A percentile compares a stretch with the other conserved stretches of the same genome.
Evolutionary conservation across 1,284 basidiomycete genomes (phyloP).

Genomic region (Ustilago sp.): DNA sequence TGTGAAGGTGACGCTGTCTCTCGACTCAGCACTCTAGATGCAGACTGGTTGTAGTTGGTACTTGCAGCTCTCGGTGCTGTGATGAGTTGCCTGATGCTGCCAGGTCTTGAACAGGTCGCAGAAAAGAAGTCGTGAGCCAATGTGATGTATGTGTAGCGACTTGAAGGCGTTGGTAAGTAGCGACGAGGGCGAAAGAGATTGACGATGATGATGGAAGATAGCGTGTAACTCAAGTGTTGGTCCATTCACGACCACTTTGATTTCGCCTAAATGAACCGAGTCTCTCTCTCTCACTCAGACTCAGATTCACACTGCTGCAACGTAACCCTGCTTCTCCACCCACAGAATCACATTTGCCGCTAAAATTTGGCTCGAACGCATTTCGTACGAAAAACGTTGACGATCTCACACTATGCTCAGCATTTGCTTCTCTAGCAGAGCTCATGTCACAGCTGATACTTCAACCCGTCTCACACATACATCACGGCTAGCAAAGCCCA

Average conservation of each 20-base stretch:
- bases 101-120: neutral
- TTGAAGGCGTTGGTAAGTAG: neutral
- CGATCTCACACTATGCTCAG: constrained; percentile 12
- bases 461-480: neutral
- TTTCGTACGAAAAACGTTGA: constrained; percentile 18
- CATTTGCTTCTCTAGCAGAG: neutral
- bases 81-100: neutral
- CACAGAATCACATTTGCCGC: constrained; percentile 3
- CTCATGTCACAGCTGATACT: neutral
- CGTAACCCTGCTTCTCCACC: constrained; percentile 13
- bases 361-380: neutral
- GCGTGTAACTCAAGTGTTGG: constrained; percentile 16
- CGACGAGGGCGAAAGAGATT: constrained; percentile 4
- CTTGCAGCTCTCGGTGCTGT: neutral
- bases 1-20: neutral
- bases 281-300: neutral
- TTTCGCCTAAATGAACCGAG: constrained; percentile 1
- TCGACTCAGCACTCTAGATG: neutral
- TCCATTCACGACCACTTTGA: constrained; percentile 17
- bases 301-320: neutral
- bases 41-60: neutral
- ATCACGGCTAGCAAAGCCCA: neutral
- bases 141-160: too few relatives aligned
- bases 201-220: constrained; percentile 1
- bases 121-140: neutral